phyloP scores from a whole-genome alignment of 2,329 filamentous ascomycete genomes.

The Byssothecium circinans region DNA sequence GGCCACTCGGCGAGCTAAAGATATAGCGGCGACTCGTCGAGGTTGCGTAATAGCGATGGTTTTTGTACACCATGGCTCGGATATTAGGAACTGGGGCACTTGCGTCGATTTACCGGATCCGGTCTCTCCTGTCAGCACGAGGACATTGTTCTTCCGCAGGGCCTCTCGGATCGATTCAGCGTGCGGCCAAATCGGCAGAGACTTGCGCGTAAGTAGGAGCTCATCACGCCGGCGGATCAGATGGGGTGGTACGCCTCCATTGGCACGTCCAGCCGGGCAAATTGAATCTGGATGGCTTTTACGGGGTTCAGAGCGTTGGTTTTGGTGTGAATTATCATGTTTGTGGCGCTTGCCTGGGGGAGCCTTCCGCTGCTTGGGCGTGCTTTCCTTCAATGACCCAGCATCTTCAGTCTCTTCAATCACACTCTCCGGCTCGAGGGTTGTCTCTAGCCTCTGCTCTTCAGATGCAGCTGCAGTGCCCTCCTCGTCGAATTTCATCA shows the following conservation, averaged over 20 bases:
- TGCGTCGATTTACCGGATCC: conserved; percentile 97
- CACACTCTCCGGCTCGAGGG: background rate
- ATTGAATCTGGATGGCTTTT: background rate
- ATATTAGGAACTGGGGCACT: conserved; percentile 83
- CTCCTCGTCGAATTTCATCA: conserved; percentile 18
- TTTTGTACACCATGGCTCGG: conserved; percentile 79
- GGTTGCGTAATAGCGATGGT: conserved; percentile 90
- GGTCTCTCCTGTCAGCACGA: conserved; percentile 89
- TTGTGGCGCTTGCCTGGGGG: background rate
- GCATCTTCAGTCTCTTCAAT: background rate
- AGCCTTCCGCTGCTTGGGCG: background rate
- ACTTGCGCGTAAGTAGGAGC: conserved; percentile 59
- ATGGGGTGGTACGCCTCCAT: conserved; percentile 20
- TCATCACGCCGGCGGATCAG: conserved; percentile 49
- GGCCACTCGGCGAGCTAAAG: conserved; percentile 83
- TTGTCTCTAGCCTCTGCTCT: background rate
- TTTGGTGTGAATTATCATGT: background rate
- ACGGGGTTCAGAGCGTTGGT: background rate
- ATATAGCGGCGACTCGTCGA: conserved; percentile 88
- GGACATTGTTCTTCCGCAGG: conserved; percentile 67
- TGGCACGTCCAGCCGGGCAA: background rate
- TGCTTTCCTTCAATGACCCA: background rate
- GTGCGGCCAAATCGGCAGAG: conserved; percentile 79
- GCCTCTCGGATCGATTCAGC: conserved; percentile 68
- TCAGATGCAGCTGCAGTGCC: background rate